Conservation (phyloP, 2,329 filamentous ascomycete species). For the Torrubiellomyces zombiae region DNA sequence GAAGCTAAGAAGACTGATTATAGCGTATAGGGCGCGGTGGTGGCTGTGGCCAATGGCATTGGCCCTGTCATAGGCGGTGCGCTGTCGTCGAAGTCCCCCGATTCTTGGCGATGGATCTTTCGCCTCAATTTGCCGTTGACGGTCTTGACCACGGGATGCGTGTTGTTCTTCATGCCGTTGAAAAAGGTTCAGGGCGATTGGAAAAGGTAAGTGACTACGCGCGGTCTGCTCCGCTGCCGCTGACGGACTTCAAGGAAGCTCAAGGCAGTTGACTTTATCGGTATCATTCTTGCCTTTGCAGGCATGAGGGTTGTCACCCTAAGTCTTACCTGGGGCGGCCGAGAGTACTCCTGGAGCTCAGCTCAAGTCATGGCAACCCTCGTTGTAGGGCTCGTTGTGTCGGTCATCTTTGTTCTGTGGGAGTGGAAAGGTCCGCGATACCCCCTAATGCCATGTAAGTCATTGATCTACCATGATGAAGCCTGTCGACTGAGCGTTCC, state of each 20-base stretch:
- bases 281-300: conserved; percentile 26
- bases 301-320: conserved; percentile 29
- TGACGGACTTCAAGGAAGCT: conserved; percentile 21
- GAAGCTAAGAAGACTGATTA: too few relatives aligned
- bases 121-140: conserved; percentile 36
- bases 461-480: not conserved
- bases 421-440: conserved; percentile 30
- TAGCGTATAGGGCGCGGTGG: conserved; percentile 23
- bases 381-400: conserved; percentile 28
- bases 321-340: conserved; percentile 42
- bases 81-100: conserved; percentile 24
- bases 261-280: conserved; percentile 32
- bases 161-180: conserved; percentile 39
- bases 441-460: conserved; percentile 28
- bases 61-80: conserved; percentile 37
- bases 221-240: not conserved
- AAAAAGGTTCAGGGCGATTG: conserved; percentile 36
- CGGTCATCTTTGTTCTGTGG: conserved; percentile 35
- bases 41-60: conserved; percentile 35
- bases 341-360: conserved; percentile 38
- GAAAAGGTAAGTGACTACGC: conserved; percentile 17
- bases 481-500: conserved; percentile 1
- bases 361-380: conserved; percentile 36
- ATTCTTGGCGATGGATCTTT: conserved; percentile 38
- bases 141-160: conserved; percentile 24